phyloP scores from a whole-genome alignment of 345 rosid species.

The Rhodamnia argentea region DNA sequence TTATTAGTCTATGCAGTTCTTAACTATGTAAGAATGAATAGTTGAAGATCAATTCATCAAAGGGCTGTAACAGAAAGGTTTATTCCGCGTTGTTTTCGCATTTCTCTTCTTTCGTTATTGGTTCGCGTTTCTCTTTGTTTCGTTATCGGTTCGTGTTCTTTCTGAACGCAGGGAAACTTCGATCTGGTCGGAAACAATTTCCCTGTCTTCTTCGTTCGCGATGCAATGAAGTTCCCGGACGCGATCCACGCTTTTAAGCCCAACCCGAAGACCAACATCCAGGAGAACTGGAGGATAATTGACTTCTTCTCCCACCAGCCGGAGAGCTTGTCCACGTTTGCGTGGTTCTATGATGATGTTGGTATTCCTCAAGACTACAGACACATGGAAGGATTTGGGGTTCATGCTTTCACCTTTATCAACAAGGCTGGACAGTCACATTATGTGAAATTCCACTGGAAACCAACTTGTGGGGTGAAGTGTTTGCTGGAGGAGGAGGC shows the following conservation, averaged over 20 bases:
- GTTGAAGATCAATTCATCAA: neutral
- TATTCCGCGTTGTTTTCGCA: neutral
- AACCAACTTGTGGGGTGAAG: slow-evolving; percentile 87
- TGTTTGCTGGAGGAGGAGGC: slow-evolving; percentile 85
- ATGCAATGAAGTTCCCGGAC: slow-evolving; percentile 97
- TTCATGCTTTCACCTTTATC: slow-evolving; percentile 74
- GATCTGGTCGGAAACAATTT: slow-evolving; percentile 99
- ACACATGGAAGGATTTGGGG: slow-evolving; percentile 93
- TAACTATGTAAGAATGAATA: neutral
- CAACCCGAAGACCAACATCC: slow-evolving; percentile 94
- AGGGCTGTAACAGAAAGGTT: neutral
- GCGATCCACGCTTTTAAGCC: slow-evolving; percentile 91
- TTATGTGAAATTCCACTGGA: slow-evolving; percentile 96
- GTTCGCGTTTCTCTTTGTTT: neutral
- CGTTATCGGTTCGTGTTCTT: neutral
- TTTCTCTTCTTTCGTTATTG: neutral
- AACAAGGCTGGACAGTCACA: slow-evolving; percentile 83
- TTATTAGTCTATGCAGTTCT: neutral
- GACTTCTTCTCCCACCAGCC: slow-evolving; percentile 97
- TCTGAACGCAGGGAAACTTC: slow-evolving; percentile 70
- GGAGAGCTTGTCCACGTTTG: slow-evolving; percentile 82
- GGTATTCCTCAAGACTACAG: slow-evolving; percentile 93
- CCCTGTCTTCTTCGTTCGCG: slow-evolving; percentile 91
- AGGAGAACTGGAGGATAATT: slow-evolving; percentile 90
- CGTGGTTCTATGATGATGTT: slow-evolving; percentile 82